Percentiles rank a stretch among this genome's conserved stretches.
These are phyloP conservation scores for Fusarium sp. DNA, from an alignment of 2,329 filamentous ascomycete species.

Conservation along the genomic window DNA sequence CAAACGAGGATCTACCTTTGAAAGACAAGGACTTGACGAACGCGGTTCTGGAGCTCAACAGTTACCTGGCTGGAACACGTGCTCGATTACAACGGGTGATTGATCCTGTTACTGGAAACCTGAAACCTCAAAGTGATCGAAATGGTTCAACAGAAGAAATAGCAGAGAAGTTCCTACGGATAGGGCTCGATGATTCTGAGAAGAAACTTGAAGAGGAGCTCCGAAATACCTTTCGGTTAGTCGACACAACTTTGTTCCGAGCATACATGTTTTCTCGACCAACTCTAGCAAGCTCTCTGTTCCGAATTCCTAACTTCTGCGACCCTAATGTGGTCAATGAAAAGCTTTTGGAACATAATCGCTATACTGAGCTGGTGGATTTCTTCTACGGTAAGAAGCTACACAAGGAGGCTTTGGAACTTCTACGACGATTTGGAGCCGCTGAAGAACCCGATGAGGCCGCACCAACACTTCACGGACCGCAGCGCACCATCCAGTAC, in stretches of 20 bases:
- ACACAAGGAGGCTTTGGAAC: slow-evolving; percentile 84
- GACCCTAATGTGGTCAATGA: slow-evolving; percentile 96
- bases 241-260: slow-evolving; percentile 94
- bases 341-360: slow-evolving; percentile 85
- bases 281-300: slow-evolving; percentile 84
- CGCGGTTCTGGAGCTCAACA: slow-evolving; percentile 84
- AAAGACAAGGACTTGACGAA: slow-evolving; percentile 86
- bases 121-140: slow-evolving; percentile 61
- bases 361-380: slow-evolving; percentile 95
- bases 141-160: slow-evolving; percentile 59
- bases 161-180: slow-evolving; percentile 66
- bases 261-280: slow-evolving; percentile 94
- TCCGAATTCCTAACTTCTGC: slow-evolving; percentile 96
- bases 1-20: slow-evolving; percentile 61
- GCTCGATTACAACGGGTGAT: slow-evolving; percentile 70
- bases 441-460: slow-evolving; percentile 61
- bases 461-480: slow-evolving; percentile 74
- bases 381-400: slow-evolving; percentile 96
- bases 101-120: slow-evolving; percentile 69
- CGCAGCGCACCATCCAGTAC: slow-evolving; percentile 85
- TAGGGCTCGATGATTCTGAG: slow-evolving; percentile 58
- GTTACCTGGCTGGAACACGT: slow-evolving; percentile 88
- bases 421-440: slow-evolving; percentile 83
- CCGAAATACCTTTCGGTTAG: slow-evolving; percentile 79
- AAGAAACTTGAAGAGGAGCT: slow-evolving; percentile 76